A percentile compares a stretch with the other conserved stretches of the same genome.
Evolutionary conservation across 352 stramenopile species (phyloP).

Genomic region (Phytopythium litorale): DNA sequence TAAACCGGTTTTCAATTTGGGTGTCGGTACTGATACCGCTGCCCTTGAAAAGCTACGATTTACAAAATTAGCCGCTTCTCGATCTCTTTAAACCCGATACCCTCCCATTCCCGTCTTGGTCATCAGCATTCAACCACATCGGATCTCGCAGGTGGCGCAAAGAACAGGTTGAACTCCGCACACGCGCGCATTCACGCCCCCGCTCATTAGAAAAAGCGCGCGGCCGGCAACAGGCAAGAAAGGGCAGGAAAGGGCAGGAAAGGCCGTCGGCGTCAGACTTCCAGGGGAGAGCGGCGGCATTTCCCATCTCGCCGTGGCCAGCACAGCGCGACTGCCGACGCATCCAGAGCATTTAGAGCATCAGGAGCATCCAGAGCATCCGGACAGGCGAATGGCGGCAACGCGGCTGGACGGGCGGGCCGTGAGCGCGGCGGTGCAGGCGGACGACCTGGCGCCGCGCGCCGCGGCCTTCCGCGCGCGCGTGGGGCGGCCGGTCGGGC

Average conservation of each 20-base stretch:
- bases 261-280: not conserved
- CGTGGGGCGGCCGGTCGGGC: conserved; percentile 75
- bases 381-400: not conserved
- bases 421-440: conserved; percentile 78
- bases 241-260: not conserved
- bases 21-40: not conserved
- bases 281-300: conserved; percentile 6
- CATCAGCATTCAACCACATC: not conserved
- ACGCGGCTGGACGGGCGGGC: conserved; percentile 78
- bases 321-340: not conserved
- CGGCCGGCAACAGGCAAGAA: not conserved
- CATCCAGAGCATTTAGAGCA: conserved; percentile 1
- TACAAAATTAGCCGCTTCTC: not conserved
- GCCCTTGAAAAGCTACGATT: not conserved
- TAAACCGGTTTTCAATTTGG: not conserved
- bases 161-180: conserved; percentile 2
- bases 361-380: not conserved
- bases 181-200: not conserved
- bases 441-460: conserved; percentile 78
- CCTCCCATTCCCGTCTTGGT: not conserved
- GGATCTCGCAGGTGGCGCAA: not conserved
- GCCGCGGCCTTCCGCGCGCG: conserved; percentile 41
- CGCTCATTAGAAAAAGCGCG: not conserved
- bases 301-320: conserved; percentile 8
- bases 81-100: not conserved